Evolutionary conservation across 305 asterid genomes (phyloP).

Genomic region (Plantago coronopus): DNA sequence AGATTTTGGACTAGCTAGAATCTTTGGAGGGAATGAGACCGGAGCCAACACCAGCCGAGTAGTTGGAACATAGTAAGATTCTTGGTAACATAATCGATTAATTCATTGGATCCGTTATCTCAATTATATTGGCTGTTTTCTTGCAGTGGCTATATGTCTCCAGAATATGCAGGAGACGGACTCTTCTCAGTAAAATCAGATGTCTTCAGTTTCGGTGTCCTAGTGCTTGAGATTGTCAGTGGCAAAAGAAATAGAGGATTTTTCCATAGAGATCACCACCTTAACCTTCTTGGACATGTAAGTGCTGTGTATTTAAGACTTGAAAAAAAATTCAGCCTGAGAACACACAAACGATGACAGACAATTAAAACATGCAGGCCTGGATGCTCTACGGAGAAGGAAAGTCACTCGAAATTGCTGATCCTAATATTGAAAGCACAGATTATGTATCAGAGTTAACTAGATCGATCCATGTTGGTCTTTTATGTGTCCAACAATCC

Average conservation of each 20-base stretch:
- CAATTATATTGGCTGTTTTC: neutral
- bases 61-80: slow-evolving; percentile 44
- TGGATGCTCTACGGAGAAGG: slow-evolving; percentile 42
- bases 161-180: slow-evolving; percentile 40
- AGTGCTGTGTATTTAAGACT: neutral
- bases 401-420: slow-evolving; percentile 30
- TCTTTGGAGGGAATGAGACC: slow-evolving; percentile 34
- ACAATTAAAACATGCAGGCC: slow-evolving; percentile 19
- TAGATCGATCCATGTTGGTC: slow-evolving; percentile 37
- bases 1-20: slow-evolving; percentile 43
- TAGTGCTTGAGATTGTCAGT: slow-evolving; percentile 32
- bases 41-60: slow-evolving; percentile 37
- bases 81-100: neutral
- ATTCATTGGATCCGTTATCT: neutral
- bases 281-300: slow-evolving; percentile 37
- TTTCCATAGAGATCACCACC: slow-evolving; percentile 17
- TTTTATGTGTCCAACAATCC: slow-evolving; percentile 43
- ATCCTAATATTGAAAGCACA: slow-evolving; percentile 13
- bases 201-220: slow-evolving; percentile 35
- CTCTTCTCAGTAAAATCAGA: slow-evolving; percentile 42
- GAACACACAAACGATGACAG: neutral
- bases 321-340: too few species aligned
- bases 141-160: slow-evolving; percentile 43
- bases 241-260: slow-evolving; percentile 38
- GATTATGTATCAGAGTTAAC: slow-evolving; percentile 16